A percentile compares a stretch with the other conserved stretches of the same genome.
These are phyloP conservation scores for Rubia tinctorum DNA, from an alignment of 305 asterid genomes.

Conservation along the genomic window DNA sequence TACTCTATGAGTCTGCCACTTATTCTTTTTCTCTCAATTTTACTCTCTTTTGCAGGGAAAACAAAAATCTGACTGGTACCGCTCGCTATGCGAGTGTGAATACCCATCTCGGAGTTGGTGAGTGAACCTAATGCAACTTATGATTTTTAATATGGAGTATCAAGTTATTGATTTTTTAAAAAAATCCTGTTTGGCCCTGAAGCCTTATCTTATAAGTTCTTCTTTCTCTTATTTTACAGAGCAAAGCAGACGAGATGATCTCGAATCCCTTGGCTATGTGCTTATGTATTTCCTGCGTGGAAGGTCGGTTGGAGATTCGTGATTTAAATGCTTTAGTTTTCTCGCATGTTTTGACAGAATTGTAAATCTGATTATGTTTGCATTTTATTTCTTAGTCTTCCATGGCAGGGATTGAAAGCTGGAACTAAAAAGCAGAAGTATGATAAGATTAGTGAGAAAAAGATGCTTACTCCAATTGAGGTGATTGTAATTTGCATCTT, in stretches of 20 bases:
- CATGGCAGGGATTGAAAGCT: slow-evolving; percentile 95
- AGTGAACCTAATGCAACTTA: slow-evolving; percentile 23
- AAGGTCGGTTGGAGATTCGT: slow-evolving; percentile 39
- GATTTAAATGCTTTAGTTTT: slow-evolving; percentile 9
- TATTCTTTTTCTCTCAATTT: background rate
- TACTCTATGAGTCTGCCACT: background rate
- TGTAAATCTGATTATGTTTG: slow-evolving; percentile 9
- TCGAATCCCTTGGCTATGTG: slow-evolving; percentile 88
- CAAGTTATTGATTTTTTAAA: background rate
- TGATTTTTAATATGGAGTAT: background rate
- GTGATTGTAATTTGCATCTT: slow-evolving; percentile 29
- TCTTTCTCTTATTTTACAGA: slow-evolving; percentile 40
- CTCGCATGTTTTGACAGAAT: slow-evolving; percentile 3
- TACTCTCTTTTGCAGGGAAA: slow-evolving; percentile 53
- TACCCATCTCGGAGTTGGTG: slow-evolving; percentile 86
- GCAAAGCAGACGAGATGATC: slow-evolving; percentile 95
- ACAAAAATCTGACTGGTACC: slow-evolving; percentile 84
- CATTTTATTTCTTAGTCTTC: slow-evolving; percentile 50
- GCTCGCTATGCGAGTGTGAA: slow-evolving; percentile 92
- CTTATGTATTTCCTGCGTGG: slow-evolving; percentile 85
- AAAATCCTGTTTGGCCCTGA: background rate
- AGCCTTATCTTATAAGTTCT: background rate
- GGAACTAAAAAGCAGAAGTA: slow-evolving; percentile 85
- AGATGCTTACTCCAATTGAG: slow-evolving; percentile 83
- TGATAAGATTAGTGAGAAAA: slow-evolving; percentile 85